Conservation (phyloP, 192 early-diverging fungal species). For the Coemansia brasiliensis region DNA sequence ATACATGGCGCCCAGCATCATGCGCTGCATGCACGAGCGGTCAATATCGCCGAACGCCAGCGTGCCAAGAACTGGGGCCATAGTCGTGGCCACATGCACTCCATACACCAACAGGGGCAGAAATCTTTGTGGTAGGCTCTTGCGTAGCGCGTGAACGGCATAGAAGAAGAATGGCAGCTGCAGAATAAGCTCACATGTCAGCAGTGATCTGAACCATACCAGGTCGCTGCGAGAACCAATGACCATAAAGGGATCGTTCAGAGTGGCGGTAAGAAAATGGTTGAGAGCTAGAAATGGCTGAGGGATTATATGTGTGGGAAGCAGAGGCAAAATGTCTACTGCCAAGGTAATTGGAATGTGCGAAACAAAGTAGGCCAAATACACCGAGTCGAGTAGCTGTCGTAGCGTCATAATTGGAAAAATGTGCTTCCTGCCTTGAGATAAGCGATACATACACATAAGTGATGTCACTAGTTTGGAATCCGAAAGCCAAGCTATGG, state of each 20-base stretch:
- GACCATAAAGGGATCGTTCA: slow-evolving; percentile 66
- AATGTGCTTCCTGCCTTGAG: background rate
- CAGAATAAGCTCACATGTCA: slow-evolving; percentile 61
- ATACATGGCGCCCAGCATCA: slow-evolving; percentile 58
- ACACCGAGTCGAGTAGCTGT: slow-evolving; percentile 58
- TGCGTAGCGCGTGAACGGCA: slow-evolving; percentile 59
- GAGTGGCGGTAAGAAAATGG: slow-evolving; percentile 52
- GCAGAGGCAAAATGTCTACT: slow-evolving; percentile 60
- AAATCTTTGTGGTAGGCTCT: slow-evolving; percentile 24
- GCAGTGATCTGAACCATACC: slow-evolving; percentile 66
- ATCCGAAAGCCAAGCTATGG: background rate
- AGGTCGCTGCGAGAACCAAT: slow-evolving; percentile 34
- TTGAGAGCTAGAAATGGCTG: slow-evolving; percentile 32
- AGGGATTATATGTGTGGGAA: slow-evolving; percentile 44
- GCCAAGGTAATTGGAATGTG: slow-evolving; percentile 72
- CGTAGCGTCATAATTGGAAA: slow-evolving; percentile 10
- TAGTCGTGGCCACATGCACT: slow-evolving; percentile 73
- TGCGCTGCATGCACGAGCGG: slow-evolving; percentile 44
- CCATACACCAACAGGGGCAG: slow-evolving; percentile 64
- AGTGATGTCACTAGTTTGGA: background rate
- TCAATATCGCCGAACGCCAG: slow-evolving; percentile 55
- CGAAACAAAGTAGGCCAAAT: slow-evolving; percentile 64
- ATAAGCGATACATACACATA: background rate
- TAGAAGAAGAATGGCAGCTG: slow-evolving; percentile 75
- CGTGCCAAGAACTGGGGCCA: slow-evolving; percentile 59